Base-by-base conservation (phyloP, 139 green algal genomes). In the Volvox africanus region DNA sequence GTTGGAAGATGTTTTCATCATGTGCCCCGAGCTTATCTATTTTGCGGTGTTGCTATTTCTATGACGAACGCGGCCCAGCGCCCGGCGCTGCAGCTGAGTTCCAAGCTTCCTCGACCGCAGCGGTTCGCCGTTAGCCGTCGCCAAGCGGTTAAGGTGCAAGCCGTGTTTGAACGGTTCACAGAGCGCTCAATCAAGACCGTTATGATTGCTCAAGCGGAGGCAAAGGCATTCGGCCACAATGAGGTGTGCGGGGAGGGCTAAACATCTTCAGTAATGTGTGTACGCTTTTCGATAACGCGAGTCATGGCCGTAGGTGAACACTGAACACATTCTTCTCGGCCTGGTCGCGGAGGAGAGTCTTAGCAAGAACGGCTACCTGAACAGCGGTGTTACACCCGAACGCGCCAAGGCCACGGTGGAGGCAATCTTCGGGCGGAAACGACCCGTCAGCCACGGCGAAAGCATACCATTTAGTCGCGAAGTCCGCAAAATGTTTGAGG, bases 261-360 rank as follows among this genome's bases (percentile, higher is more conserved):
- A 73, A 81, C 67, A 26, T 80, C 37, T 28, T 36, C 24, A 61
- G 36, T 33, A 21, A 36, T 81, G 67, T 21, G 28, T 82, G 61
- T 83, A 24, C 78, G 76, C 32, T 32, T 61, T 19, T 82, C 76
- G 71, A 79, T 20, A 79, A n/a, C n/a, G 76, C 55, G 65, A 55
- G 12, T 2, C 77, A n/a, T 22, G 65, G 44, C 22, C 55, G 78
- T 92, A 98, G 97, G 96, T 99, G 0, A 93, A 88, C 32, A 97
- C 97, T 1, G 95, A 97, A 87, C 96, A 99, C 88, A 92, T 99
- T 20, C 91, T 99, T n/a, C 95, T 99, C 11, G 97, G 97, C 22
- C 93, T 99, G 16, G 94, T 99, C 20, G 91, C 93, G 19, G 97
- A 99, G 89, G 96, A 97, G 35, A 86, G 73, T 50, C 62, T 71